Base-by-base conservation (phyloP, 768 basidiomycete species). In the Tylopilus cervinicoccineus region DNA sequence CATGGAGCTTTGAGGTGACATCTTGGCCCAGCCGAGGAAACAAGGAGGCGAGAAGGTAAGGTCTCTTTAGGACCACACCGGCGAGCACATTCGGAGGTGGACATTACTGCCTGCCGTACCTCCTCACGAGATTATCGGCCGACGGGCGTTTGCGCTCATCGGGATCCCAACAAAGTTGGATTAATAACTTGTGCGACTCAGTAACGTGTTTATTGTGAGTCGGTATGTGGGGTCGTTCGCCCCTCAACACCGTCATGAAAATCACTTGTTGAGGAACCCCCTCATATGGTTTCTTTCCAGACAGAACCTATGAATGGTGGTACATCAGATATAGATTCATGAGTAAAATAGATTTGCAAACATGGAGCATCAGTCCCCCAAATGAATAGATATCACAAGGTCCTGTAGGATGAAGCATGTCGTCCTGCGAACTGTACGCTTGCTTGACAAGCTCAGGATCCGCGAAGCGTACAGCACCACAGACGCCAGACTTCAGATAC, bases 391-490 rank as follows among this genome's bases (percentile, higher is more conserved):
- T 51, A 45, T 65, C 63, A 28, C 52, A 54, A n/a, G 55, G 40
- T 6, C 44, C 43, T 16, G 54, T 59, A 16, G 63, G 60, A 41
- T 51, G 38, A 33, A 42, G 17, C 11, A 53, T 32, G 1, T 17
- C 17, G 19, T 13, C 51, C 14, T 10, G 34, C 11, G 19, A 32
- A 9, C 14, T 16, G 11, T 43, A 26, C 16, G 43, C 48, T 16
- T 23, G 51, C 22, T 40, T 38, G 20, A 62, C 47, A 9, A 47
- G 63, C 11, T 69, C 60, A 0, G 75, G 64, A 50, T 77, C 78
- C n/a, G 76, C 71, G 67, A 76, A 79, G 3, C 73, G 69, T 23
- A 76, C 62, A 14, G 66, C 68, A 4, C 76, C 78, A 24, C 60
- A 51, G 26, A 67, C 39, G 16, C 38, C 22, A 62, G 73, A 72